Percentiles rank a stretch among this genome's conserved stretches.
These are phyloP conservation scores for Porphyrellus cyaneotinctus DNA, from an alignment of 768 basidiomycete genomes.

Conservation along the genomic window DNA sequence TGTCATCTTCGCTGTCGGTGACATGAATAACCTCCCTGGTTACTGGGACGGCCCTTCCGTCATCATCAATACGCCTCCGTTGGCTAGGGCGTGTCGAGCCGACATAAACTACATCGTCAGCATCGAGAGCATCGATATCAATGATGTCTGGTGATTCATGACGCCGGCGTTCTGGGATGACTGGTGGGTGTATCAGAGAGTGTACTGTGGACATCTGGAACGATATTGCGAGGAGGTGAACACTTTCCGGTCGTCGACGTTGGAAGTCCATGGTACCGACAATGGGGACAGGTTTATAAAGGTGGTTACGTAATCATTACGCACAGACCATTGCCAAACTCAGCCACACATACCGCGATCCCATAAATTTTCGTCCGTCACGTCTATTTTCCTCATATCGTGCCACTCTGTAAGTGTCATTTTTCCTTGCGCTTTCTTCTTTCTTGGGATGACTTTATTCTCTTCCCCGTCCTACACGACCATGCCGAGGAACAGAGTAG, in stretches of 20 bases:
- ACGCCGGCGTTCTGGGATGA: constrained; percentile 11
- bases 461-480: constrained; percentile 92
- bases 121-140: constrained; percentile 42
- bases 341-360: constrained; percentile 18
- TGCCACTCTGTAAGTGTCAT: constrained; percentile 12
- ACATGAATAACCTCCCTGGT: constrained; percentile 31
- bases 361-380: constrained; percentile 27
- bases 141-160: constrained; percentile 34
- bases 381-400: not conserved
- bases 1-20: constrained; percentile 40
- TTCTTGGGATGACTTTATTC: constrained; percentile 66
- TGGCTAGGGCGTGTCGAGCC: constrained; percentile 22
- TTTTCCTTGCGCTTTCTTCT: not conserved
- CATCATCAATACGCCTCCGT: constrained; percentile 25
- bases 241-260: constrained; percentile 16
- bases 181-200: constrained; percentile 1
- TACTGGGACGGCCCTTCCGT: constrained; percentile 17
- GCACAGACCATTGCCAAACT: constrained; percentile 33
- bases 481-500: constrained; percentile 79
- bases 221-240: not conserved
- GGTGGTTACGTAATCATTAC: constrained; percentile 21
- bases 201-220: constrained; percentile 21
- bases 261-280: constrained; percentile 3
- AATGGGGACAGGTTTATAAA: constrained; percentile 10
- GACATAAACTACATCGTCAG: constrained; percentile 30